These are phyloP conservation scores for Hirschfeldia incana DNA, from an alignment of 345 rosid genomes.

Conservation along the genomic window DNA sequence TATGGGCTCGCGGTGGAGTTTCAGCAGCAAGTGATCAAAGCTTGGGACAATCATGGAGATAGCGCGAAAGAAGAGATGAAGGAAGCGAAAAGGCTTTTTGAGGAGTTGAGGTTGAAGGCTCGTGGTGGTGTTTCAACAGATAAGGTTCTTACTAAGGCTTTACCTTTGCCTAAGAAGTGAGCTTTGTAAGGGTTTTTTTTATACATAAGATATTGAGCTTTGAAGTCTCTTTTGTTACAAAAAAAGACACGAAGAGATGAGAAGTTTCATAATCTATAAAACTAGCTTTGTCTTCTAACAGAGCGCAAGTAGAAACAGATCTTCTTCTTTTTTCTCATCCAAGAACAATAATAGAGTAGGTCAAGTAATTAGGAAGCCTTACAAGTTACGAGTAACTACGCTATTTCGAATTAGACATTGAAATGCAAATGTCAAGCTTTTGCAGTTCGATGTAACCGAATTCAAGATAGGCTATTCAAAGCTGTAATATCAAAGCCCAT, in stretches of 20 bases:
- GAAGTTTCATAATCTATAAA: too few relatives aligned
- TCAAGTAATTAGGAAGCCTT: too few relatives aligned
- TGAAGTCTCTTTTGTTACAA: background rate
- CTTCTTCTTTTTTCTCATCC: background rate
- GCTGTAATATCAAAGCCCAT: too few relatives aligned
- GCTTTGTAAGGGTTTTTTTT: background rate
- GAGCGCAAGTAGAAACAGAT: background rate
- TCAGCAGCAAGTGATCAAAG: slow-evolving; percentile 72
- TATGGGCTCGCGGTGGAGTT: slow-evolving; percentile 74
- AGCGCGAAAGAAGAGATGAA: slow-evolving; percentile 62
- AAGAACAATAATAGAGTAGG: too few relatives aligned
- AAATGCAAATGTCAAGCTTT: too few relatives aligned
- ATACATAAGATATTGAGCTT: background rate
- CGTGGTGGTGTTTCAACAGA: slow-evolving; percentile 42
- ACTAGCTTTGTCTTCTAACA: too few relatives aligned
- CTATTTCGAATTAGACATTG: background rate
- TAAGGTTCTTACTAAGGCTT: slow-evolving; percentile 43
- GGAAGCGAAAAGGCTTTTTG: slow-evolving; percentile 58
- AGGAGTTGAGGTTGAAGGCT: slow-evolving; percentile 63
- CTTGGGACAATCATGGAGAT: slow-evolving; percentile 82
- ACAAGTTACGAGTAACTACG: background rate
- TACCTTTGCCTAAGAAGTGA: slow-evolving; percentile 45
- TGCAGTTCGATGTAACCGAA: too few relatives aligned
- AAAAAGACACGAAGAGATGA: background rate
- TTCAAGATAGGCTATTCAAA: too few relatives aligned